Evolutionary conservation across 441 rosid species (phyloP).

Genomic region (Isatis lusitanica): DNA sequence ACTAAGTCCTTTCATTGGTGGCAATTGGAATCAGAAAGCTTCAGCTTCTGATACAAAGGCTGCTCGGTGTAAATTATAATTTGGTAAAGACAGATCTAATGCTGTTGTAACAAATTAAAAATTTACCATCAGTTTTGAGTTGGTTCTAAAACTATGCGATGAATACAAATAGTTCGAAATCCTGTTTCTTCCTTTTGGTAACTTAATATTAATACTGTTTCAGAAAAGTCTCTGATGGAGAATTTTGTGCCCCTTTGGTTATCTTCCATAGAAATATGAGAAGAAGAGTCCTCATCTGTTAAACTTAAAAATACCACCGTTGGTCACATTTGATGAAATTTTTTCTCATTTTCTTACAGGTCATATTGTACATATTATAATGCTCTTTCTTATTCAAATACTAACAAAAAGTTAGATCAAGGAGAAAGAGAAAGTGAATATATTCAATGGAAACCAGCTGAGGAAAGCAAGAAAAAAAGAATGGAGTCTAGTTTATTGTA

Average conservation of each 20-base stretch:
- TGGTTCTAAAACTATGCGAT: not conserved
- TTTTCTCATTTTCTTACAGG: constrained; percentile 5
- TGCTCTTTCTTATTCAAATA: too few species aligned
- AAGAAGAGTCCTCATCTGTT: constrained; percentile 18
- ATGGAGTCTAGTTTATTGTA: too few species aligned
- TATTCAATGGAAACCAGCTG: too few species aligned
- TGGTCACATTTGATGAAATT: constrained; percentile 17
- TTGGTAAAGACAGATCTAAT: constrained; percentile 32
- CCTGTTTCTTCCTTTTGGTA: too few species aligned
- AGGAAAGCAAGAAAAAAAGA: too few species aligned
- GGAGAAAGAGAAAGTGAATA: too few species aligned
- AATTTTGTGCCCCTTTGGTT: not conserved
- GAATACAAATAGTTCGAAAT: too few species aligned
- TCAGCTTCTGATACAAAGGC: not conserved
- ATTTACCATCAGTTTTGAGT: constrained; percentile 34
- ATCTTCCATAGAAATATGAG: constrained; percentile 17
- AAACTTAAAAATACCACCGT: not conserved
- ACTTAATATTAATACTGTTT: too few species aligned
- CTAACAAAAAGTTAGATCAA: too few species aligned
- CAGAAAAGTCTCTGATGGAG: too few species aligned
- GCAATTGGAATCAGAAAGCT: not conserved
- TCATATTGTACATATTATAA: too few species aligned
- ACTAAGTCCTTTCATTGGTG: not conserved
- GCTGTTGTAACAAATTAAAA: constrained; percentile 33
- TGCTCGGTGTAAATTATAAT: constrained; percentile 25